These are phyloP conservation scores for Calvatia gigantea DNA, from an alignment of 768 basidiomycete genomes.

Conservation along the genomic window DNA sequence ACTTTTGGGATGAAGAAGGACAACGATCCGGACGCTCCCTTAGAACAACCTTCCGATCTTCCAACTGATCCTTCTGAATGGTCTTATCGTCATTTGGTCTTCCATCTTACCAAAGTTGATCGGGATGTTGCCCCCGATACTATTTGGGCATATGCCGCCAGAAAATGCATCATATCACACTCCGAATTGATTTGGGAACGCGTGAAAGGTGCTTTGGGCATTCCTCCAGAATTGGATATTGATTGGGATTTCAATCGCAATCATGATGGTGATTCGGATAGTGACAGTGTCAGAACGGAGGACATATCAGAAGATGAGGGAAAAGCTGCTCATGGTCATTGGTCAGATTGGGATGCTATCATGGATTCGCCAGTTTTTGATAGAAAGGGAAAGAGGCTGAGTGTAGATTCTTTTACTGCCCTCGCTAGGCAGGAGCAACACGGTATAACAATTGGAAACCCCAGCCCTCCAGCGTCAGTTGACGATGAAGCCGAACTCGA, in stretches of 20 bases:
- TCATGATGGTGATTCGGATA: not conserved
- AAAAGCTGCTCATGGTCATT: conserved; percentile 33
- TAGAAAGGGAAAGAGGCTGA: conserved; percentile 19
- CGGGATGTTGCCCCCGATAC: conserved; percentile 64
- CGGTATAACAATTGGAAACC: conserved; percentile 17
- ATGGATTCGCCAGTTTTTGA: conserved; percentile 39
- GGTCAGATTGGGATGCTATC: conserved; percentile 44
- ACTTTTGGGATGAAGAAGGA: conserved; percentile 44
- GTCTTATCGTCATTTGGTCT: conserved; percentile 66
- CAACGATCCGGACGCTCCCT: conserved; percentile 2
- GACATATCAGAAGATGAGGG: conserved; percentile 41
- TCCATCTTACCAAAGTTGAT: conserved; percentile 63
- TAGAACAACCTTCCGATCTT: conserved; percentile 23
- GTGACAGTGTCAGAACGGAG: conserved; percentile 27
- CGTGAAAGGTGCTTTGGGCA: conserved; percentile 81
- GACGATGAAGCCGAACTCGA: conserved; percentile 12
- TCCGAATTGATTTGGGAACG: conserved; percentile 92
- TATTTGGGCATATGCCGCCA: conserved; percentile 67
- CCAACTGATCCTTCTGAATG: conserved; percentile 63
- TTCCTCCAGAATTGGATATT: conserved; percentile 79
- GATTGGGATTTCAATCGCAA: conserved; percentile 37
- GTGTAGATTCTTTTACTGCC: conserved; percentile 17
- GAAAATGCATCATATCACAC: conserved; percentile 72
- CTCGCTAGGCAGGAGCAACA: conserved; percentile 8
- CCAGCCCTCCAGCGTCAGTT: conserved; percentile 18